Base-by-base conservation (phyloP, 768 basidiomycete species). In the Hydnomerulius pinastri region DNA sequence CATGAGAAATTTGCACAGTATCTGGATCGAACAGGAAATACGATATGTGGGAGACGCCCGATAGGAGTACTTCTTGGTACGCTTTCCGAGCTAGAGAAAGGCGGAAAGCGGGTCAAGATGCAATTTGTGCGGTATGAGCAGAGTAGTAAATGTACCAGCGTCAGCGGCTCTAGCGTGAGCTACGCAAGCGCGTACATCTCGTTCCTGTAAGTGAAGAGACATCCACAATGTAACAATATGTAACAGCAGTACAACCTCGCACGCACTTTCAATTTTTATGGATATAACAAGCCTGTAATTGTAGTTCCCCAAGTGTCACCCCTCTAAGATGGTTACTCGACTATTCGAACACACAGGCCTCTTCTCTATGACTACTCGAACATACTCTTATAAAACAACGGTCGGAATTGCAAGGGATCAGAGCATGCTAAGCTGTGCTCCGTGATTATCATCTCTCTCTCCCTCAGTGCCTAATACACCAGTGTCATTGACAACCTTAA, bases 1-100 rank as follows among this genome's bases (percentile, higher is more conserved):
- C 90, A 92, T 59, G 54, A 54, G 4, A 65, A 73, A 18, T 95
- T 94, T 61, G 73, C 81, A 2, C 71, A 74, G 6, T 93, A 94
- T 65, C 77, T 92, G 2, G 63, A 72, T 11, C 71, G 75, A 50
- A 95, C 92, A 28, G 82, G 86, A 71, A 99, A 99, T 71, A 98
- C 97, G 1, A 97, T 99, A 38, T 99, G 97, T 64, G 97, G 97
- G 3, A 78, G 97, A 32, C 94, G 98, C 61, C 93, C 97, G 1
- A 98, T 99, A 44, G 92, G 93, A 0, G 90, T 98, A 4, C 73
- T 99, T 2, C 74, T 98, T 13, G 90, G 90, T 1, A 86, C 92
- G 6, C 66, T 98, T 42, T 60, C 81, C 5, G 70, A 69, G 4
- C 64, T 95, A 50, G 81, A 84, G 66, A 70, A 71, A 42, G 67